Evolutionary conservation across 805 yeast genomes (phyloP).

Genomic region (Novakomyces olei): DNA sequence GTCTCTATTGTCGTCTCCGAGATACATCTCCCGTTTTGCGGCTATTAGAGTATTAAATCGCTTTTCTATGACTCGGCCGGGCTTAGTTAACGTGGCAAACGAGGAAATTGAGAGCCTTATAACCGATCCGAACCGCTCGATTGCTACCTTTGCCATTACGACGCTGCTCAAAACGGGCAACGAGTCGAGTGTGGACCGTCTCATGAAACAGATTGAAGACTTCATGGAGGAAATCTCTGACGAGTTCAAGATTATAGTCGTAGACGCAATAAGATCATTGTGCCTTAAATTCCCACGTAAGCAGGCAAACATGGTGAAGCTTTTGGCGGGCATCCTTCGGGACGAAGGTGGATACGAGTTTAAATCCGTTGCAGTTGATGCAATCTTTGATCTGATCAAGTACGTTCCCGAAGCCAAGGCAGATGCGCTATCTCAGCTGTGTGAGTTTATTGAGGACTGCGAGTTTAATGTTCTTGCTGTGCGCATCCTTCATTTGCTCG

Average conservation of each 20-base stretch:
- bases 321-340: constrained; percentile 63
- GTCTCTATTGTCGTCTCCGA: constrained; percentile 63
- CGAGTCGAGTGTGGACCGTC: constrained; percentile 66
- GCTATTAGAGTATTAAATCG: constrained; percentile 79
- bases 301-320: constrained; percentile 57
- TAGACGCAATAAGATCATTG: constrained; percentile 81
- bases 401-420: constrained; percentile 70
- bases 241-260: constrained; percentile 83
- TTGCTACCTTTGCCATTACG: constrained; percentile 92
- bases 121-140: constrained; percentile 70
- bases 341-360: constrained; percentile 78
- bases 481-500: constrained; percentile 76
- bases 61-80: constrained; percentile 62
- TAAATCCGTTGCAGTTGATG: constrained; percentile 75
- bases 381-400: constrained; percentile 74
- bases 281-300: constrained; percentile 85
- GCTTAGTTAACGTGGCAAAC: constrained; percentile 48
- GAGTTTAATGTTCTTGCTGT: constrained; percentile 86
- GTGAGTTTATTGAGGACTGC: constrained; percentile 96
- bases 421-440: constrained; percentile 61
- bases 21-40: constrained; percentile 75
- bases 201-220: constrained; percentile 65
- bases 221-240: constrained; percentile 87
- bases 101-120: constrained; percentile 69
- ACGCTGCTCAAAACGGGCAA: constrained; percentile 89